phyloP scores from a whole-genome alignment of 139 green algal species.

The Chlamydomonas sp. region DNA sequence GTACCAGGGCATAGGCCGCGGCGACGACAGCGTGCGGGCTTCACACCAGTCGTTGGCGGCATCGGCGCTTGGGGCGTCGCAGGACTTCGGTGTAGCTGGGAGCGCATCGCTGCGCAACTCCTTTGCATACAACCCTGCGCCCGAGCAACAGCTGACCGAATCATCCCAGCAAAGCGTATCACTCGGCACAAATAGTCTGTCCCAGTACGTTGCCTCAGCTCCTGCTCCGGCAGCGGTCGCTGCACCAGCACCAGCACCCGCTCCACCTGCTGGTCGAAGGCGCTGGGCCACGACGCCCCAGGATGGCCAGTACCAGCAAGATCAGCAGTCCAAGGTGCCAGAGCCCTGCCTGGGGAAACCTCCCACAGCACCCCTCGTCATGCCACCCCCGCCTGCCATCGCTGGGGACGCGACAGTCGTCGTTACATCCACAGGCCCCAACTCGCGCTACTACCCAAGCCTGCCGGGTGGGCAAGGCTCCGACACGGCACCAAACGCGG shows the following conservation, averaged over 20 bases:
- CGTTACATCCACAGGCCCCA: background rate
- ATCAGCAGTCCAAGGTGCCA: background rate
- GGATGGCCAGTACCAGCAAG: background rate
- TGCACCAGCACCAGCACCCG: background rate
- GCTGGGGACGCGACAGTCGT: background rate
- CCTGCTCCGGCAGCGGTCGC: background rate
- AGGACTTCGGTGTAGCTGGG: background rate
- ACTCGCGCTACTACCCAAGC: background rate
- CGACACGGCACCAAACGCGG: background rate
- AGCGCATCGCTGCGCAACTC: conserved; percentile 23
- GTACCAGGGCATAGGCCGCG: background rate
- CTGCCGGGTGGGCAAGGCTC: background rate
- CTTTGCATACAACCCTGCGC: background rate
- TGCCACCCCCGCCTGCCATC: background rate
- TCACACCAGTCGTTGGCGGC: background rate
- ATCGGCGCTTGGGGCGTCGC: background rate
- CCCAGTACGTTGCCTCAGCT: background rate
- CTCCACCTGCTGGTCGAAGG: background rate
- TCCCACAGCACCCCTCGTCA: background rate
- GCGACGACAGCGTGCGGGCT: conserved; percentile 5
- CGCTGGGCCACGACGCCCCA: background rate
- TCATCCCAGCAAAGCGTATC: background rate
- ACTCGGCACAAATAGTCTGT: background rate
- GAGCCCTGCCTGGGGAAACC: background rate
- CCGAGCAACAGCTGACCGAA: background rate